Evolutionary conservation across 257 asterid species (phyloP), one percentile per base, ranked within the genome.

Genomic region (Coffea canephora): DNA sequence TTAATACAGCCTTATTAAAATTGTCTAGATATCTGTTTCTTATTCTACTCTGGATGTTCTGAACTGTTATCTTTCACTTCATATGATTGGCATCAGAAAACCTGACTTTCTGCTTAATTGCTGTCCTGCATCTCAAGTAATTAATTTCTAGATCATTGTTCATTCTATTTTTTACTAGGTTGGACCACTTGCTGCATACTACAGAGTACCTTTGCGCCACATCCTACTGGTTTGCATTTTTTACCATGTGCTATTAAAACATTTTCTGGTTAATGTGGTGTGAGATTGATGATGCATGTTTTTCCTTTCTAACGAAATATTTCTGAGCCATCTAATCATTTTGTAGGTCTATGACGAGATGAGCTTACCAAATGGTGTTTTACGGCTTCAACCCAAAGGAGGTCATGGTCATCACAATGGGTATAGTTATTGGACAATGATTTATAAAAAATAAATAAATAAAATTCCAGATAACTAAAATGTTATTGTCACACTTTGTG

Each of bases 321-420:
- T 39, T 45, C 66, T 41, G 2, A 68, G 23, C 64, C 59, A 59
- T 73, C 50, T 16, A 21, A 78, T 71, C 69, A 5, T 78, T 55
- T 79, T 88, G 57, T 78, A 95, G 99, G 87, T 94, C 68, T 90
- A 96, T 73, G 98, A 96, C 83, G 98, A 96, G 87, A 94, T 94
- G 97, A 92, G 93, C 87, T 90, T 94, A 83, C 99, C 97, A 8
- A 96, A 94, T 84, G 98, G 97, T 82, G 95, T 96, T 76, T 73
- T 94, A 83, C 93, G 99, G 91, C 87, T 94, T 80, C 98, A 94
- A 80, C 98, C 96, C 0, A 94, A 92, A 89, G 98, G 97, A 84
- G 99, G 99, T 46, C 98, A 94, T 82, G 98, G 97, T 65, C 96
- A 92, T 85, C 98, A 94, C 82, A 96, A 93, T 39, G 99, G 98